Base-by-base conservation (phyloP, 73 alveolate species). In the Urostyla sp. region DNA sequence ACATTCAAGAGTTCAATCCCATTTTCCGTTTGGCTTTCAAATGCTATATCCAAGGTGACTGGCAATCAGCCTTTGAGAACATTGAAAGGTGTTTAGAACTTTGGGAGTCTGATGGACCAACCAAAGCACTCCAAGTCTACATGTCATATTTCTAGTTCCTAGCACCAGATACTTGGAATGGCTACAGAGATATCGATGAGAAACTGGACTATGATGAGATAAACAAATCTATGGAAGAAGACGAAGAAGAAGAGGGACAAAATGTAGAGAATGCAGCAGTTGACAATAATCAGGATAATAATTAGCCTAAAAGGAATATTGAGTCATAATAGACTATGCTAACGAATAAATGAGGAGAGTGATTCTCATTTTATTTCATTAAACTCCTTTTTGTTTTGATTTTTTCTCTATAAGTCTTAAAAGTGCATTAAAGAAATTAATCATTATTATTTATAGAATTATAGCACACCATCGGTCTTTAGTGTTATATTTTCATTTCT, bases 81-180 rank as follows among this genome's bases (percentile, higher is more conserved):
- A 58, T 84, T 34, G 88, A 84, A 43, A 84, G 92, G 44, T 75
- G 87, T 50, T 38, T 84, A 10, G 92, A 84, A 54, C 80, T 77
- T 8, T 84, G 92, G 92, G 92, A 84, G 32, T 63, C 44, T 27
- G 92, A 84, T 57, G 92, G 92, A 24, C 92, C 92, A 0, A 84
- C 88, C 2, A 84, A 84, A 49, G 92, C 92, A 0, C 27, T 84
- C 0, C 63, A 84, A 52, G 60, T 38, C 32, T 84, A 30, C 30
- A 54, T 84, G 84, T 18, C 73, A 0, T 51, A 48, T 23, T 61
- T 36, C 67, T 43, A 75, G 36, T 84, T 73, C 69, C 15, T 23
- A 10, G 75, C 31, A 4, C 92, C 92, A 13, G 88, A 84, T 48
- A 76, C 87, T 21, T 84, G 92, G 92, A 56, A 54, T 23, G 92